A percentile compares a stretch with the other conserved stretches of the same genome.
phyloP scores from a whole-genome alignment of 495 filamentous ascomycete species.

The Trypethelium eluteriae region DNA sequence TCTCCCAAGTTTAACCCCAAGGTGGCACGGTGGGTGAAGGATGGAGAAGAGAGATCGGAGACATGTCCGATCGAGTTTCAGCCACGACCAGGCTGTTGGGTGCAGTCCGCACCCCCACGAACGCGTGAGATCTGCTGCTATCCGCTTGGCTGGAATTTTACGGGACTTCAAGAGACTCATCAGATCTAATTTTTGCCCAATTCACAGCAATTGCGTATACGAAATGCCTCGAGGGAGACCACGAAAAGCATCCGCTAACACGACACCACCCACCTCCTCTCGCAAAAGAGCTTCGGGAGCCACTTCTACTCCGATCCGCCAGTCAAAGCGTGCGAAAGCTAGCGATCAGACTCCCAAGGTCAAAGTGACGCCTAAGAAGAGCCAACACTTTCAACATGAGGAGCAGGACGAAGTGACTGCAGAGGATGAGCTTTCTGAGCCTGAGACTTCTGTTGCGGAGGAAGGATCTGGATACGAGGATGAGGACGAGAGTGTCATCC shows the following conservation, averaged over 20 bases:
- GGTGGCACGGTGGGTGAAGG: neutral
- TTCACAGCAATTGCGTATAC: neutral
- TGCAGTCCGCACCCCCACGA: neutral
- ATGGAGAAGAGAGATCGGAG: neutral
- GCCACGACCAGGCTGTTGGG: neutral
- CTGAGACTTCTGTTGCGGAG: slow-evolving; percentile 24
- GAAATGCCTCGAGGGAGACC: slow-evolving; percentile 6
- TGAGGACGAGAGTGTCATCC: slow-evolving; percentile 26
- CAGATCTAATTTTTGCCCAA: neutral
- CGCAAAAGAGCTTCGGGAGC: slow-evolving; percentile 31
- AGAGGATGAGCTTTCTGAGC: slow-evolving; percentile 32
- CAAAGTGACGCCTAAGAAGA: slow-evolving; percentile 49
- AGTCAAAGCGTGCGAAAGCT: slow-evolving; percentile 44
- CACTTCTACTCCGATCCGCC: slow-evolving; percentile 24
- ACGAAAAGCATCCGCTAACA: neutral
- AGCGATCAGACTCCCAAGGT: slow-evolving; percentile 24
- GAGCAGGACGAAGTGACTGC: slow-evolving; percentile 22
- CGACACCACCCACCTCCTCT: slow-evolving; percentile 15
- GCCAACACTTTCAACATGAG: slow-evolving; percentile 47
- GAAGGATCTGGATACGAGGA: slow-evolving; percentile 37
- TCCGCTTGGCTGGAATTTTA: no score
- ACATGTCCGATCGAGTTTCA: slow-evolving; percentile 7
- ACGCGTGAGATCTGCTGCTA: no score
- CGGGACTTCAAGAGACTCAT: neutral
- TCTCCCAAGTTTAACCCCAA: neutral